Percentiles rank a stretch among this genome's conserved stretches.
phyloP scores from a whole-genome alignment of 1,139 yeast genomes.

The Geotrichum macrosporum region DNA sequence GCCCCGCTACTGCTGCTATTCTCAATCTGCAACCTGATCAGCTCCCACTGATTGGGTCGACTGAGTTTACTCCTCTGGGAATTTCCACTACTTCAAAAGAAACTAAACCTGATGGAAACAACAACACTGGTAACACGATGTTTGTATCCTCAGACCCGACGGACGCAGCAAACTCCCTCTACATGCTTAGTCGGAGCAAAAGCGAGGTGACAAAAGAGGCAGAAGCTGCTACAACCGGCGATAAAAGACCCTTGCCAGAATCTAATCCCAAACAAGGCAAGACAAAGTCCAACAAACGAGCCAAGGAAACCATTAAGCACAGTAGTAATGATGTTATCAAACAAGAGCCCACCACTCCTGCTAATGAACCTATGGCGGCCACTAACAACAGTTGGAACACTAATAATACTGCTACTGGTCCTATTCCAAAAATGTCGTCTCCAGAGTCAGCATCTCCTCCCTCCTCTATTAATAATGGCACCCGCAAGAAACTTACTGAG shows the following conservation, averaged over 20 bases:
- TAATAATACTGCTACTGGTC: neutral
- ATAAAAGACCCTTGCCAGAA: slow-evolving; percentile 1
- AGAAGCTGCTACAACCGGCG: neutral
- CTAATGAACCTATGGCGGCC: slow-evolving; percentile 1
- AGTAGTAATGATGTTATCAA: neutral
- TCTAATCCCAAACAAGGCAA: slow-evolving; percentile 6
- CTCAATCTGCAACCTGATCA: slow-evolving; percentile 30
- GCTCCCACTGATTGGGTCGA: slow-evolving; percentile 8
- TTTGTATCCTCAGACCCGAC: slow-evolving; percentile 8
- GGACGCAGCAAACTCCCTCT: slow-evolving; percentile 21
- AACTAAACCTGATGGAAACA: slow-evolving; percentile 3
- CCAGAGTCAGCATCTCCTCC: neutral
- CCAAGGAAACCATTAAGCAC: neutral
- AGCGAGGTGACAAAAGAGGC: slow-evolving; percentile 1
- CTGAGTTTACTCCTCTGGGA: slow-evolving; percentile 20
- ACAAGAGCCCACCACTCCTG: neutral
- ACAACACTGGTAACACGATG: neutral
- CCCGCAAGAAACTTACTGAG: slow-evolving; percentile 41
- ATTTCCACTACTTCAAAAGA: slow-evolving; percentile 3
- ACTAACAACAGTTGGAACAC: neutral
- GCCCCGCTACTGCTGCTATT: slow-evolving; percentile 40
- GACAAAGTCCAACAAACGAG: neutral
- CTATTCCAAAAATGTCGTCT: neutral
- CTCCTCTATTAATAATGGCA: slow-evolving; percentile 11
- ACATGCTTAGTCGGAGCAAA: slow-evolving; percentile 19